Conservation (phyloP, 2,329 filamentous ascomycete species). For the Verticillium nubilum region DNA sequence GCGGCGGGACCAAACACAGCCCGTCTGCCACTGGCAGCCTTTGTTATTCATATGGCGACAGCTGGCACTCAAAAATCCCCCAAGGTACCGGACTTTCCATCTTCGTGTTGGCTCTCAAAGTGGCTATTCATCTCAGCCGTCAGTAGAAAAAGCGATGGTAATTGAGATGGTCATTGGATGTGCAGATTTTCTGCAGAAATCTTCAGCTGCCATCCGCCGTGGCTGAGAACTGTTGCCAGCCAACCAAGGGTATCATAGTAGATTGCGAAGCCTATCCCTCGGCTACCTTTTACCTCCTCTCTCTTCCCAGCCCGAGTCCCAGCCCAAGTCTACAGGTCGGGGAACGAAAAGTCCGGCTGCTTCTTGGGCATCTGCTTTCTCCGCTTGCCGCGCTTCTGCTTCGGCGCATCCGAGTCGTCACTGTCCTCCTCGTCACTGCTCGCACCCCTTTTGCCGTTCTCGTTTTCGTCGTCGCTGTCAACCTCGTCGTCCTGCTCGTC, state of each 20-base stretch:
- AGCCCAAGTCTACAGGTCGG: background rate
- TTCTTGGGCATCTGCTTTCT: slow-evolving; percentile 3
- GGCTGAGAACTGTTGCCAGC: background rate
- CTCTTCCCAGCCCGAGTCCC: no score
- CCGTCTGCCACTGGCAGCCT: background rate
- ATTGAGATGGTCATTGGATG: no score
- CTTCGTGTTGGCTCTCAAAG: no score
- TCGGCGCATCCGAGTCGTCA: slow-evolving; percentile 39
- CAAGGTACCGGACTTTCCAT: no score
- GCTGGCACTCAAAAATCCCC: no score
- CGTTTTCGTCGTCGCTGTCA: slow-evolving; percentile 32
- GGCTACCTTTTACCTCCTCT: background rate
- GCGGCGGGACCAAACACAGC: no score
- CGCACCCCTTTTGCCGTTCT: slow-evolving; percentile 43
- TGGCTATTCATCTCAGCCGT: no score
- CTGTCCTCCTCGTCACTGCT: slow-evolving; percentile 42
- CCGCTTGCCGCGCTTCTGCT: slow-evolving; percentile 40
- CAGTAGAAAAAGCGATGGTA: no score
- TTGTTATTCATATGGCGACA: background rate
- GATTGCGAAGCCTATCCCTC: background rate
- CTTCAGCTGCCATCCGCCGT: no score
- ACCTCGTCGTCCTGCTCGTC: slow-evolving; percentile 43
- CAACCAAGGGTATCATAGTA: background rate
- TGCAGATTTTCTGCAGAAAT: no score
- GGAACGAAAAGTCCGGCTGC: slow-evolving; percentile 3